Evolutionary conservation across 495 filamentous ascomycete species (phyloP), one percentile per base, ranked within the genome.

Genomic region (Amniculicola lignicola): DNA sequence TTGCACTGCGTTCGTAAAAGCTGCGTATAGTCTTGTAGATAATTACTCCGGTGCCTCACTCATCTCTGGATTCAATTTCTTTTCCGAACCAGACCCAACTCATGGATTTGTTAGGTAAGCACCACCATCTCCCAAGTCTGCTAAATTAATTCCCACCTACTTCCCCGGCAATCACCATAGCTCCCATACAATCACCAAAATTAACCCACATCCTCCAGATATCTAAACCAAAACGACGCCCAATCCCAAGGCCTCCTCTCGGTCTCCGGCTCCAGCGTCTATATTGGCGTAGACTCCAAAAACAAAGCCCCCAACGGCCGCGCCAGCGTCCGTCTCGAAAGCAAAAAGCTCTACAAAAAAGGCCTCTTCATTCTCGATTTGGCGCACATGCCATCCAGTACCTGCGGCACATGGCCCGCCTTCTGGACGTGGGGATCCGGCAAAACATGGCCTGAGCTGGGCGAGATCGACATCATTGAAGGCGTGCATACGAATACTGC

Each of bases 391-490:
- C 70, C 69, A 7, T 57, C 51, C 10, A 50, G 65, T 35, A 44
- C 51, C 14, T 72, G 70, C 46, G 70, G 65, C 29, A 49, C 57
- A 12, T 72, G 55, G 48, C 48, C 42, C 11, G 14, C 23, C 10
- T 53, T 52, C n/a, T 58, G 46, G 48, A 43, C 28, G 11, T 44
- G 21, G 12, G 22, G 49, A 42, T 15, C 16, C 16, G 51, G 28
- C 16, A 52, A 65, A 4, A 74, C 81, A 38, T 96, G 91, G 90
- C 91, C 90, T 0, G 62, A 67, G 6, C 76, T 79, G 22, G 91
- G 91, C 23, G 89, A 59, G 38, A 65, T 63, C 19, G 90, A 88
- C 52, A 76, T 88, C 36, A 83, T 90, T 70, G 85, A 88, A 68
- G 35, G 54, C 25, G 25, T 43, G 14, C 42, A 48, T 25, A 39